Conservation (phyloP, 2,329 filamentous ascomycete species). For the Neonectria punicea region DNA sequence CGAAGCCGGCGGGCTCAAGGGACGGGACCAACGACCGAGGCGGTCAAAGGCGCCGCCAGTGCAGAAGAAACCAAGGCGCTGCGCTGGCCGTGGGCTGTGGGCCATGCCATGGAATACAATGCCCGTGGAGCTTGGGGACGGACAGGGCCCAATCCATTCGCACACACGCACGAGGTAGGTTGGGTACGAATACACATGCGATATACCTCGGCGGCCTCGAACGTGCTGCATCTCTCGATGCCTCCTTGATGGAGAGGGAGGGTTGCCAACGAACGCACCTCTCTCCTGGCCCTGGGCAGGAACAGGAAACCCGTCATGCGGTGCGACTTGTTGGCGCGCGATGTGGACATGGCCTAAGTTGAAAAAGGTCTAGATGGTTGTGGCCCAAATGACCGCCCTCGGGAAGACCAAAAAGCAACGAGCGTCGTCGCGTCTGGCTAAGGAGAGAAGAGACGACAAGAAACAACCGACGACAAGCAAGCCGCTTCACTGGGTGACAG, state of each 20-base stretch:
- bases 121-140: constrained; percentile 8
- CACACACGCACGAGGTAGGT: constrained; percentile 27
- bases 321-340: constrained; percentile 33
- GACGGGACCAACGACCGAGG: constrained; percentile 38
- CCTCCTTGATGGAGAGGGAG: constrained; percentile 24
- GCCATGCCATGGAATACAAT: neutral
- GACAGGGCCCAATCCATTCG: constrained; percentile 22
- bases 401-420: constrained; percentile 41
- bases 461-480: constrained; percentile 14
- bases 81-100: constrained; percentile 15
- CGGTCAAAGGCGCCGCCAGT: constrained; percentile 36
- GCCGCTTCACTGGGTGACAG: constrained; percentile 23
- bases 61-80: constrained; percentile 18
- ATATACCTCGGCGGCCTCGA: constrained; percentile 19
- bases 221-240: constrained; percentile 26
- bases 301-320: constrained; percentile 31
- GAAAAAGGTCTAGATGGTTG: constrained; percentile 34
- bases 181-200: constrained; percentile 29
- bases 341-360: constrained; percentile 38
- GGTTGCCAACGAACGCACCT: constrained; percentile 33
- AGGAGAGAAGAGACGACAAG: constrained; percentile 44
- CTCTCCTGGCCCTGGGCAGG: constrained; percentile 27
- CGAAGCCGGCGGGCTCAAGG: constrained; percentile 38
- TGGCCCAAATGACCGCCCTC: constrained; percentile 34
- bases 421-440: constrained; percentile 28